Conservation (phyloP, 495 filamentous ascomycete genomes). For the Podospora didyma region DNA sequence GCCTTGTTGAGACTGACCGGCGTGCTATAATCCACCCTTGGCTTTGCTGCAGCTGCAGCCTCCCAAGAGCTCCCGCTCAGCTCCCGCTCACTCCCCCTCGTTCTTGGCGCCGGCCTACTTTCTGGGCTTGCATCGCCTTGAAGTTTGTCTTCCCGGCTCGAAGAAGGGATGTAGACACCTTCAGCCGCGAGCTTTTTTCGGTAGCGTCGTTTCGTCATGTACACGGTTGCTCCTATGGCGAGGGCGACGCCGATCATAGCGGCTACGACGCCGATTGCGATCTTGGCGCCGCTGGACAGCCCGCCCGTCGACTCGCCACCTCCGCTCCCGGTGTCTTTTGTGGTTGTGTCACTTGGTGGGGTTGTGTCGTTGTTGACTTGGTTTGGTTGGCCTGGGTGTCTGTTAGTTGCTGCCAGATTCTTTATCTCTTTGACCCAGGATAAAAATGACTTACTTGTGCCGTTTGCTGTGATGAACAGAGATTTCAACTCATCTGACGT, state of each 20-base stretch:
- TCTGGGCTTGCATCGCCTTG: not conserved
- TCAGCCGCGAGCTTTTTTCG: not conserved
- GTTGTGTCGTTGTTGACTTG: not conserved
- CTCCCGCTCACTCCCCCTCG: too few species aligned
- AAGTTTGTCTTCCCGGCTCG: not conserved
- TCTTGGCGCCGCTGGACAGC: not conserved
- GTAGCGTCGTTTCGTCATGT: not conserved
- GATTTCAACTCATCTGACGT: slow-evolving; percentile 6
- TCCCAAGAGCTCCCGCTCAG: too few species aligned
- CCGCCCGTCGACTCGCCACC: not conserved
- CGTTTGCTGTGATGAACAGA: slow-evolving; percentile 3
- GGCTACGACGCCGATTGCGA: not conserved
- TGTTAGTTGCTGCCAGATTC: too few species aligned
- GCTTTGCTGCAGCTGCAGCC: not conserved
- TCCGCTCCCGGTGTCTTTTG: not conserved
- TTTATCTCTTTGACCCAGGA: too few species aligned
- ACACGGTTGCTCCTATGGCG: not conserved
- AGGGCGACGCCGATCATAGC: not conserved
- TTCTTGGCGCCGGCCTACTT: not conserved
- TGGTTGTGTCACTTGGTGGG: not conserved
- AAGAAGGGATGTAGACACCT: not conserved
- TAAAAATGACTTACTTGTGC: not conserved
- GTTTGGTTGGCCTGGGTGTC: too few species aligned
- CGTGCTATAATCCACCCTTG: not conserved
- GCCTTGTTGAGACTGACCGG: not conserved